Evolutionary conservation across 192 early-diverging fungal genomes (phyloP).

Genomic region (Coemansia furcata): DNA sequence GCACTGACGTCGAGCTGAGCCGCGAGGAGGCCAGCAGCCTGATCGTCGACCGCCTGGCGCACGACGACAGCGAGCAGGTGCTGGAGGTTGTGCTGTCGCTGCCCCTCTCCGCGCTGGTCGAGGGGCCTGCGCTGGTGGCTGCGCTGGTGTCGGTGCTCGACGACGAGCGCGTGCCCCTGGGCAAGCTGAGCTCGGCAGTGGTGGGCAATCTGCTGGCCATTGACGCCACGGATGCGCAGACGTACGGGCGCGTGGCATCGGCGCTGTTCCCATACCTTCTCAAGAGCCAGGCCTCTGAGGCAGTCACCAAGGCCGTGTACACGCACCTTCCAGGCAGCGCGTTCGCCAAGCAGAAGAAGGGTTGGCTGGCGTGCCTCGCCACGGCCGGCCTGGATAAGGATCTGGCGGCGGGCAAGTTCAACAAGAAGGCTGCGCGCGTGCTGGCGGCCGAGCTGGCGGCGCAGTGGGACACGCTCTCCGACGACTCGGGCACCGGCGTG

Average conservation of each 20-base stretch:
- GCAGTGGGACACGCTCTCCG: background rate
- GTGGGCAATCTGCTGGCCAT: conserved; percentile 17
- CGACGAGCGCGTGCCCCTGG: conserved; percentile 19
- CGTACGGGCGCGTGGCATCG: background rate
- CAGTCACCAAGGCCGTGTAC: conserved; percentile 13
- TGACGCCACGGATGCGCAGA: conserved; percentile 11
- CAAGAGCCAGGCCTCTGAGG: background rate
- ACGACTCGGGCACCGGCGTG: background rate
- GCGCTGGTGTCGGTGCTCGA: conserved; percentile 22
- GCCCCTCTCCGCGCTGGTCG: conserved; percentile 14
- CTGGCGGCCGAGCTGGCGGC: conserved; percentile 21
- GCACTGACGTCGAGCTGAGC: conserved; percentile 19
- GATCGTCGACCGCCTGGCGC: conserved; percentile 24
- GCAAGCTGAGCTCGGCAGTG: background rate
- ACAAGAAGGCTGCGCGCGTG: background rate
- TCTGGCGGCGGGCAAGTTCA: conserved; percentile 3
- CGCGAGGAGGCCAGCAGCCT: conserved; percentile 17
- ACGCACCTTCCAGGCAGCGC: conserved; percentile 5
- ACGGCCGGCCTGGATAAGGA: background rate
- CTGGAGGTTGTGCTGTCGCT: conserved; percentile 22
- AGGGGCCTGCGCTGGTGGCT: conserved; percentile 9
- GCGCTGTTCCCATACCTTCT: conserved; percentile 8
- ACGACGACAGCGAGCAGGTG: conserved; percentile 40
- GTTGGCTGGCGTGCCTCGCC: conserved; percentile 26
- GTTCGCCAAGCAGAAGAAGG: conserved; percentile 8